A percentile compares a stretch with the other conserved stretches of the same genome.
Evolutionary conservation across 1,139 yeast species (phyloP).

Genomic region (Debaryomycetaceae sp.): DNA sequence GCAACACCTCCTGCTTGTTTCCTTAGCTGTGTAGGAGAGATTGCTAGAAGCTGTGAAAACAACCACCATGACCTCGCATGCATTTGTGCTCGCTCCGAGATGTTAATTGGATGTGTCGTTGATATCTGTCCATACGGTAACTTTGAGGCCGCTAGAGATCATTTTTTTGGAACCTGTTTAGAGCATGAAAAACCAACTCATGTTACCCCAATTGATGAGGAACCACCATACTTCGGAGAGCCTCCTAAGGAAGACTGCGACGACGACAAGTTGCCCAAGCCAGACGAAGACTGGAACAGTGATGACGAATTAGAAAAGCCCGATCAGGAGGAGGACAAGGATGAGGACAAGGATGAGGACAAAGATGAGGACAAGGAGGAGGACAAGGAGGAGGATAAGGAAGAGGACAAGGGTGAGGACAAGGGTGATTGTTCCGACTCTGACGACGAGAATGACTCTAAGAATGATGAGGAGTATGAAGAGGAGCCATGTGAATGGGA

Average conservation of each 20-base stretch:
- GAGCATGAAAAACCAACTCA: conserved; percentile 29
- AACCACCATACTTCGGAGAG: conserved; percentile 10
- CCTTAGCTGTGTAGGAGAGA: conserved; percentile 39
- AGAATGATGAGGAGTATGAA: conserved; percentile 7
- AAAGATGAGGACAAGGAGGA: neutral
- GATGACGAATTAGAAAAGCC: neutral
- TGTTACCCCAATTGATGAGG: conserved; percentile 2
- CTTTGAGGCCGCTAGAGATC: conserved; percentile 51
- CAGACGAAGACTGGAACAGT: neutral
- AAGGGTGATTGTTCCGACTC: neutral
- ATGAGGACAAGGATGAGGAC: neutral
- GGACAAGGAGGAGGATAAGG: neutral
- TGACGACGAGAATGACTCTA: conserved; percentile 3
- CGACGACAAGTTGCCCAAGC: neutral
- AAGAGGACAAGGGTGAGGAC: neutral
- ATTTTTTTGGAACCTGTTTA: conserved; percentile 51
- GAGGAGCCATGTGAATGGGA: conserved; percentile 23
- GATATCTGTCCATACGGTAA: conserved; percentile 49
- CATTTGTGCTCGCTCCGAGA: conserved; percentile 35
- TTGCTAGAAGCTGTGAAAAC: conserved; percentile 31
- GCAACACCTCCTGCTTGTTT: conserved; percentile 59
- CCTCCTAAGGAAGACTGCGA: conserved; percentile 7
- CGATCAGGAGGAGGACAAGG: neutral
- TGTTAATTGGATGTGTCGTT: conserved; percentile 43
- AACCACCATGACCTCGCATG: conserved; percentile 36